Evolutionary conservation across 352 stramenopile species (phyloP), one percentile per base, ranked within the genome.

Genomic region (Pythium sp.): DNA sequence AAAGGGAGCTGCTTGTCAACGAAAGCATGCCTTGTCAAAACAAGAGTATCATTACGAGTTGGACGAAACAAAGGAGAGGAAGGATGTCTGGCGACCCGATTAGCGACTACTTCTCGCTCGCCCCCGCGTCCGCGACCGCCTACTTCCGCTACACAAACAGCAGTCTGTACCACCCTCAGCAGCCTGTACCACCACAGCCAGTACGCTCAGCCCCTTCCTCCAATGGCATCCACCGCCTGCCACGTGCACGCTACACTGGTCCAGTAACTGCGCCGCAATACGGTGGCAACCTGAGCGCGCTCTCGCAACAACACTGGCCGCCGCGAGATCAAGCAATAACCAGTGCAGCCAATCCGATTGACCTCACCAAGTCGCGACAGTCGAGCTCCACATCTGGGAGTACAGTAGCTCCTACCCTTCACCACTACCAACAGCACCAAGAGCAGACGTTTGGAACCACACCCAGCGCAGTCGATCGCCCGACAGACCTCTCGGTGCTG

Each of bases 81-180:
- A 18, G 12, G 41, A 64, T 64, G 58, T 55, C 36, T 14, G 58
- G 24, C 36, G 58, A 64, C 26, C 58, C 58, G 58, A 34, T 64
- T 20, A 14, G 58, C 38, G 58, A 64, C 58, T 64, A 54, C 38
- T 64, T 64, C 58, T 49, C 58, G 11, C 36, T 64, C 22, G 22
- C 28, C 22, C 58, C 58, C 3, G 22, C 58, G 22, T 53, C 58
- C 2, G 38, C 58, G 14, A 64, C 12, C 22, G 58, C 38, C 11
- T 64, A 55, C 36, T 30, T 55, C 58, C 58, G 22, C 22, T 64
- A 64, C 58, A 53, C 58, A 2, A n/a, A 22, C 58, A 54, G 38
- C 22, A 32, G 58, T 24, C 20, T 9, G 0, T 4, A 32, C 30
- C 30, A 5, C 30, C 53, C 24, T 5, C 53, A 58, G 53, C 53